Evolutionary conservation across 139 green algal genomes (phyloP).

Genomic region (Diplosphaera chodatii): DNA sequence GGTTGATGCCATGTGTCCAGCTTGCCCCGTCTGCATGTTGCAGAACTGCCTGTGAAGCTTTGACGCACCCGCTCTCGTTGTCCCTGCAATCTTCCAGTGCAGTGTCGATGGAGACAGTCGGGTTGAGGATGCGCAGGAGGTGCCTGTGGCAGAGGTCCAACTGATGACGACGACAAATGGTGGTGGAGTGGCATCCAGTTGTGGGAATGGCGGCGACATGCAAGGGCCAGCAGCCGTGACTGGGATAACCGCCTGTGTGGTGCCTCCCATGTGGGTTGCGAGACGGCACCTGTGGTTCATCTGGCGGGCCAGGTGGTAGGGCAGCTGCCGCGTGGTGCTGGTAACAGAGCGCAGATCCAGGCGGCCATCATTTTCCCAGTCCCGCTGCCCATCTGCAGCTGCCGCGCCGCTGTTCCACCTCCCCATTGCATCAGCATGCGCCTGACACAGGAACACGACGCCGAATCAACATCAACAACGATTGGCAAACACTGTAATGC

Average conservation of each 20-base stretch:
- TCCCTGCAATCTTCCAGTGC: conserved; percentile 26
- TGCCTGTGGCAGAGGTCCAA: not conserved
- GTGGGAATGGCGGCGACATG: too few species aligned
- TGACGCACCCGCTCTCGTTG: not conserved
- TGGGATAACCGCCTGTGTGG: too few species aligned
- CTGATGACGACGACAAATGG: too few species aligned
- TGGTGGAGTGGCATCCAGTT: too few species aligned
- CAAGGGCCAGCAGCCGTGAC: too few species aligned
- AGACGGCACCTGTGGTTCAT: too few species aligned
- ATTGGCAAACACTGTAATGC: too few species aligned
- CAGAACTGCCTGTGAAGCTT: too few species aligned
- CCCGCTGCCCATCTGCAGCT: conserved; percentile 6
- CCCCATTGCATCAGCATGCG: conserved; percentile 21
- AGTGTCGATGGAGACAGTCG: conserved; percentile 37
- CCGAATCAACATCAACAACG: too few species aligned
- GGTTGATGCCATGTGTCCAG: too few species aligned
- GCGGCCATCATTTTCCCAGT: conserved; percentile 45
- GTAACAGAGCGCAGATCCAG: conserved; percentile 46
- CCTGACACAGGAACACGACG: conserved; percentile 8
- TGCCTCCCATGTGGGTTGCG: too few species aligned
- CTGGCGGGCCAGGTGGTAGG: conserved; percentile 28
- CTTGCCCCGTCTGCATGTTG: too few species aligned
- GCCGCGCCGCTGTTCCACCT: conserved; percentile 5
- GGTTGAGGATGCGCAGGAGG: conserved; percentile 38
- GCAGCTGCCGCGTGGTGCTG: conserved; percentile 40